These are phyloP conservation scores for Medicago arabica DNA, from an alignment of 306 rosid genomes.

Conservation along the genomic window DNA sequence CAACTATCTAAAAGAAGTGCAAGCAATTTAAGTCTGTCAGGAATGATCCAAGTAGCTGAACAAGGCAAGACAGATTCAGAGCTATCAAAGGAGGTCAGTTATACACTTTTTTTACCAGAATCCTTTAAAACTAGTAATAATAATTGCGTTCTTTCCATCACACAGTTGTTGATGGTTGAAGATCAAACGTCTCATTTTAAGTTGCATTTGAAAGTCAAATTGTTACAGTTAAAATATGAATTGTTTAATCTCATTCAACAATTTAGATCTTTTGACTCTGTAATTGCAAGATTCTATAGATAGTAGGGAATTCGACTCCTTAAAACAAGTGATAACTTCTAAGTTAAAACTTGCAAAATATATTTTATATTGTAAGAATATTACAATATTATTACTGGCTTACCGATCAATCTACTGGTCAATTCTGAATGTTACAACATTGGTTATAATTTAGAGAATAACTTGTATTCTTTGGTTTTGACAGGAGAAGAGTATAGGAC, in stretches of 20 bases:
- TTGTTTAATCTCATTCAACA: too few relatives aligned
- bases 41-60: conserved; percentile 39
- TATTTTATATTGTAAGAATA: too few relatives aligned
- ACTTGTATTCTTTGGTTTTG: conserved; percentile 29
- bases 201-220: neutral
- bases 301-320: too few relatives aligned
- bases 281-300: too few relatives aligned
- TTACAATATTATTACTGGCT: too few relatives aligned
- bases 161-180: neutral
- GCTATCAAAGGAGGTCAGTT: conserved; percentile 54
- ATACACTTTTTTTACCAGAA: neutral
- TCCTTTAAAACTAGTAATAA: neutral
- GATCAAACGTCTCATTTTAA: neutral
- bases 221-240: too few relatives aligned
- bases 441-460: conserved; percentile 3
- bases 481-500: conserved; percentile 49
- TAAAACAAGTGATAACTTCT: too few relatives aligned
- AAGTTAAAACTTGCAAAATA: too few relatives aligned
- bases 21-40: conserved; percentile 29
- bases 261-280: too few relatives aligned
- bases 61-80: conserved; percentile 39
- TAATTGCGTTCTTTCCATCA: neutral
- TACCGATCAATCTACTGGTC: neutral
- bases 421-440: neutral
- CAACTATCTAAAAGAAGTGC: conserved; percentile 42